Evolutionary conservation across 805 yeast genomes (phyloP).

Genomic region (Hanseniaspora singularis): DNA sequence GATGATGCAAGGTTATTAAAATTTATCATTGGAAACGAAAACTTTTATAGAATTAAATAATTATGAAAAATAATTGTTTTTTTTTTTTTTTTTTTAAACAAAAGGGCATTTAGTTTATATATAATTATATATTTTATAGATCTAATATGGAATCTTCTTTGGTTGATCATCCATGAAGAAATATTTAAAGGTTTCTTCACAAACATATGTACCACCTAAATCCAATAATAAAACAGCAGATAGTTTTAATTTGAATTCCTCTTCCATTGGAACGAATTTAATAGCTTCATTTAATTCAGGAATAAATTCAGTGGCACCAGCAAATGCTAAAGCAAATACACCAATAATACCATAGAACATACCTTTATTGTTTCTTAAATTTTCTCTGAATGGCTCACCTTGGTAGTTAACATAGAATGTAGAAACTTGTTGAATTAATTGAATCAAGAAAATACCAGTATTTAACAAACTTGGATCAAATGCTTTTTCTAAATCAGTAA

Average conservation of each 20-base stretch:
- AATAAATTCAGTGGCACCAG: constrained; percentile 86
- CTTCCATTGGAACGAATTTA: constrained; percentile 79
- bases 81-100: not conserved
- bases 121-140: not conserved
- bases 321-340: constrained; percentile 74
- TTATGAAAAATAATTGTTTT: not conserved
- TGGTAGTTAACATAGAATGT: constrained; percentile 96
- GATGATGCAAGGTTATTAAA: not conserved
- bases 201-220: constrained; percentile 59
- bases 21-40: constrained; percentile 5
- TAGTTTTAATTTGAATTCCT: constrained; percentile 61
- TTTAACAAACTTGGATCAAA: constrained; percentile 83
- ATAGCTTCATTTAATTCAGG: constrained; percentile 90
- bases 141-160: constrained; percentile 63
- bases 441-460: constrained; percentile 90
- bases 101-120: not conserved
- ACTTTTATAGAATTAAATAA: constrained; percentile 12
- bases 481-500: constrained; percentile 76
- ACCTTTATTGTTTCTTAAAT: constrained; percentile 80
- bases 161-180: constrained; percentile 85
- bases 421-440: constrained; percentile 90
- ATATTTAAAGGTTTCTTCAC: constrained; percentile 70
- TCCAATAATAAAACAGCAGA: constrained; percentile 64
- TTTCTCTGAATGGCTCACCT: constrained; percentile 92
- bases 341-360: constrained; percentile 93